phyloP scores from a whole-genome alignment of 768 basidiomycete genomes.

The Dioszegia crocea region DNA sequence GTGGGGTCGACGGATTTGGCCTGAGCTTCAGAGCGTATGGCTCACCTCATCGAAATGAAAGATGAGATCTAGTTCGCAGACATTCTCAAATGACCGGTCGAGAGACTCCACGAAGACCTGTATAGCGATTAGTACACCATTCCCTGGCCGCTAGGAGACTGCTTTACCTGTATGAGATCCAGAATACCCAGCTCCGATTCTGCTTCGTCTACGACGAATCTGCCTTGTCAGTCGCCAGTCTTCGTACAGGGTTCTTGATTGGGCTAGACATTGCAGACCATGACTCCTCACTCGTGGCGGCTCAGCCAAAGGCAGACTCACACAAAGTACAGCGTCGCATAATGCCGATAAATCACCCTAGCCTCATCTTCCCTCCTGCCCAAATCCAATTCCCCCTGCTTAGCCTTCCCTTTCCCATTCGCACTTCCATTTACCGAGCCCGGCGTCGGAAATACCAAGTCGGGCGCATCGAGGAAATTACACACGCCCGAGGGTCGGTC shows the following conservation, averaged over 20 bases:
- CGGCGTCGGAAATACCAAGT: slow-evolving; percentile 35
- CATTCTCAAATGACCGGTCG: slow-evolving; percentile 94
- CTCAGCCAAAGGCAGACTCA: slow-evolving; percentile 19
- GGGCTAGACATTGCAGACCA: too few species aligned
- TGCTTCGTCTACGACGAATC: slow-evolving; percentile 86
- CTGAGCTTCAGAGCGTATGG: not conserved
- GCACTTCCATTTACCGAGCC: not conserved
- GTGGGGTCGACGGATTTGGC: too few species aligned
- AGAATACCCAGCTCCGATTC: slow-evolving; percentile 96
- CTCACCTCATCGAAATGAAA: slow-evolving; percentile 96
- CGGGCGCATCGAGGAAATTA: slow-evolving; percentile 82
- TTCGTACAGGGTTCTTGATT: not conserved
- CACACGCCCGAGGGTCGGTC: slow-evolving; percentile 77
- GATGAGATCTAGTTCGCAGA: slow-evolving; percentile 95
- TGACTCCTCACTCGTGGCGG: too few species aligned
- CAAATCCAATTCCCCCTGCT: slow-evolving; percentile 29
- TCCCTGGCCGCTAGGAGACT: too few species aligned
- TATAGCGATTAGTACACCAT: not conserved
- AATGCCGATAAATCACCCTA: slow-evolving; percentile 88
- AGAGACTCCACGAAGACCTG: slow-evolving; percentile 97
- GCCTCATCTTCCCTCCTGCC: slow-evolving; percentile 58
- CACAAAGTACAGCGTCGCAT: slow-evolving; percentile 94
- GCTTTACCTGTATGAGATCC: slow-evolving; percentile 85
- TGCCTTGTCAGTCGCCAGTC: slow-evolving; percentile 13
- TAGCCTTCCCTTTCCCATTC: slow-evolving; percentile 19